Evolutionary conservation across 768 basidiomycete genomes (phyloP).

Genomic region (Ramaria rubella): DNA sequence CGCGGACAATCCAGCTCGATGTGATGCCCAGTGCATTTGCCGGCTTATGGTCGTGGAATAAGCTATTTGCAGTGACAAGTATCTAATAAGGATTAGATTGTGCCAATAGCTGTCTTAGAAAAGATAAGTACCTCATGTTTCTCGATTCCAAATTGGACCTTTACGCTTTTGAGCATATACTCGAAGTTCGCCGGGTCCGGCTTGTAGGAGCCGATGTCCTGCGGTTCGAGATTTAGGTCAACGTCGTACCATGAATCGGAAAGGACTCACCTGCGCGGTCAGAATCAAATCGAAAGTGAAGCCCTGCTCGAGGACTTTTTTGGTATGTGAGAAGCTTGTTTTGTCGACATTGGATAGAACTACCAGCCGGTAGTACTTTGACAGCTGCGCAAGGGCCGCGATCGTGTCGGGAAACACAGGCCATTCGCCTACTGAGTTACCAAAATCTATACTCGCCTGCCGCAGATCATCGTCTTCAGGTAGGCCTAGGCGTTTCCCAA

Average conservation of each 20-base stretch:
- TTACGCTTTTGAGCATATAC: conserved; percentile 40
- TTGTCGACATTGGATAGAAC: conserved; percentile 75
- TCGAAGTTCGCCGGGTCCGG: conserved; percentile 52
- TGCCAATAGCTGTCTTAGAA: not conserved
- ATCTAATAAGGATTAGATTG: conserved; percentile 35
- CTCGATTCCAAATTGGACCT: conserved; percentile 26
- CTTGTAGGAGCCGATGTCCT: conserved; percentile 70
- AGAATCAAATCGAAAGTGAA: conserved; percentile 62
- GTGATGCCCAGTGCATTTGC: conserved; percentile 48
- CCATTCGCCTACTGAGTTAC: conserved; percentile 56
- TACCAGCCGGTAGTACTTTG: conserved; percentile 58
- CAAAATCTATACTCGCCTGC: conserved; percentile 45
- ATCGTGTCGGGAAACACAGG: conserved; percentile 60
- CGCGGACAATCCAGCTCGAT: conserved; percentile 63
- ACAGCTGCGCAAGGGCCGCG: conserved; percentile 50
- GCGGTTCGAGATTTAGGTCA: too few relatives aligned
- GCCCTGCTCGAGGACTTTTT: conserved; percentile 40
- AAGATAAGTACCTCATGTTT: conserved; percentile 18
- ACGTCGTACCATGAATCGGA: too few relatives aligned
- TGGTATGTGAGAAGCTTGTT: conserved; percentile 54
- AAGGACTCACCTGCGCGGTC: conserved; percentile 38
- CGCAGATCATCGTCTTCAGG: conserved; percentile 18
- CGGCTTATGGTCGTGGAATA: conserved; percentile 60
- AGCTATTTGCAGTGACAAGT: conserved; percentile 61
- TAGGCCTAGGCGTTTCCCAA: conserved; percentile 28